phyloP scores from a whole-genome alignment of 768 basidiomycete genomes.

The Auriscalpium microsporum region DNA sequence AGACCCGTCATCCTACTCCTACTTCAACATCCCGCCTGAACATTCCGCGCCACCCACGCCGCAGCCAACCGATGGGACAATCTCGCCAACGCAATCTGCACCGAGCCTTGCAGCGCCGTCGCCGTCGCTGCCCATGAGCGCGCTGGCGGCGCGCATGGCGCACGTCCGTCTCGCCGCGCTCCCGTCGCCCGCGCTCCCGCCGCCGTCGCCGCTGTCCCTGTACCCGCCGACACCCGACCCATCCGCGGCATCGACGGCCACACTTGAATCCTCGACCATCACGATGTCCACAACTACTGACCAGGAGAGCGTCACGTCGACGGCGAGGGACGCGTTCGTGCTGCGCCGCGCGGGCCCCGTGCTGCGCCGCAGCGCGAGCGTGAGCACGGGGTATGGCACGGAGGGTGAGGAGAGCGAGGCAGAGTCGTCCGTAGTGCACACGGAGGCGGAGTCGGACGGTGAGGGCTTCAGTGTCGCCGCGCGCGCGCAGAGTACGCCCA shows the following conservation, averaged over 20 bases:
- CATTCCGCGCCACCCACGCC: neutral
- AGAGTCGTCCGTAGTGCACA: constrained; percentile 13
- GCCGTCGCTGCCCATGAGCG: neutral
- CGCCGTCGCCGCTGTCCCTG: constrained; percentile 1
- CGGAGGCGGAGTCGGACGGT: constrained; percentile 12
- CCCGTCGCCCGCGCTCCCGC: neutral
- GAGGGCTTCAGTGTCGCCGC: neutral
- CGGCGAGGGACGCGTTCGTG: neutral
- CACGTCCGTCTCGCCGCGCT: neutral
- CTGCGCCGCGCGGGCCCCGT: neutral
- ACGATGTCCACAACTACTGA: neutral
- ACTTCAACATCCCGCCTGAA: neutral
- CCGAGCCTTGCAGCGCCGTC: neutral
- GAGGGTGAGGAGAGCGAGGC: constrained; percentile 14
- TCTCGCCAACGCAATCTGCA: no score
- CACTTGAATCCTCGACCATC: neutral
- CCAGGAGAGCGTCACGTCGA: neutral
- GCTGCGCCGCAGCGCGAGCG: neutral
- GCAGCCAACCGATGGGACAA: no score
- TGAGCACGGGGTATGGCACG: neutral
- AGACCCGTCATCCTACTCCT: neutral
- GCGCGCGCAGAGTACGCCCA: neutral
- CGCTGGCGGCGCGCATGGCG: neutral
- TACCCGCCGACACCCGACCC: neutral
- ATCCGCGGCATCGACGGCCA: neutral